Evolutionary conservation across 2,329 filamentous ascomycete species (phyloP), one percentile per base, ranked within the genome.

Genomic region (Celoporthe dispersa): DNA sequence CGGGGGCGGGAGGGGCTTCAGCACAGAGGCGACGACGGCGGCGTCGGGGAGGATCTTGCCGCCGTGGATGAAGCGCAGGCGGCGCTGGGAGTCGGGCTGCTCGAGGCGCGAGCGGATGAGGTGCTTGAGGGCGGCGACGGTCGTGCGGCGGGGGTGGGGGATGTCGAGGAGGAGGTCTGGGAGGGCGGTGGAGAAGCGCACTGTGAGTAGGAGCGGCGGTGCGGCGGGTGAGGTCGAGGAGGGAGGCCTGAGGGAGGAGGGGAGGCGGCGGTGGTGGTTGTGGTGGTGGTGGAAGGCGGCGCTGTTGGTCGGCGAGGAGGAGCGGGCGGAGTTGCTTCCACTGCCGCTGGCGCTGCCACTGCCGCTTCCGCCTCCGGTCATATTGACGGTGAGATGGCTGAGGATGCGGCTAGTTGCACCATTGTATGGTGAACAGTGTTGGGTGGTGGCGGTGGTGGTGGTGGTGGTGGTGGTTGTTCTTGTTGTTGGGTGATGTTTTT

Each of bases 181-280:
- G 69, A 95, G 87, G 1, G 93, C 90, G 71, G 91, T 90, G 67
- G 94, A 94, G 87, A 99, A 98, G 80, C 95, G 94, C 79, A 98
- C 91, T 51, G 93, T 95, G 61, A 98, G 86, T 76, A 92, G 90
- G 69, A 97, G 85, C 44, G 85, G 85, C 28, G 80, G 78, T 70
- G 48, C 25, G 25, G 55, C 35, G 12, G 63, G 44, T 63, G 59
- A 33, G 35, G 39, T 11, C 1, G 61, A n/a, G 33, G 64, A 28
- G 25, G 67, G 60, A 37, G 62, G 68, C 44, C 66, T 70, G 63
- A 68, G 55, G 44, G 66, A 59, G 16, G 70, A 60, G 7, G 55
- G 57, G 3, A 53, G 48, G 44, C 22, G 61, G 8, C 65, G 65
- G 64, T 22, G 44, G 44, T n/a, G 44, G 19, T 48, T 48, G 19